Evolutionary conservation across 306 rosid species (phyloP), one percentile per base, ranked within the genome.

Genomic region (Prunus kanzakura): DNA sequence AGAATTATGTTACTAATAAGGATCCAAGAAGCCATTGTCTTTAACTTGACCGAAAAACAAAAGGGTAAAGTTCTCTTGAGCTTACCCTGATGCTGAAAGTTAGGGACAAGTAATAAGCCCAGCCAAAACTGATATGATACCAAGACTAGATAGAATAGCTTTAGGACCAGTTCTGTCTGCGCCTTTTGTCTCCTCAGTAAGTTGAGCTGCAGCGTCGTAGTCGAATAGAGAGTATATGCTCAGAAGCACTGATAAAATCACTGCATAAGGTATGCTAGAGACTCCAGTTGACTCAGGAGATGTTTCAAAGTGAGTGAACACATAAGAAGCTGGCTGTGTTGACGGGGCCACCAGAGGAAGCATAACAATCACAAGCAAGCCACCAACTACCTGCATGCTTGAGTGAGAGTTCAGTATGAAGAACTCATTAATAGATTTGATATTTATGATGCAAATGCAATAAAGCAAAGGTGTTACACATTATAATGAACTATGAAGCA

Each of bases 71-170:
- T 64, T 18, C 27, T 66, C 18, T 66, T 11, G 18, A 66, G 49
- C 43, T 20, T 47, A 77, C 81, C 75, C 55, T 50, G 67, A 77
- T 77, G 81, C 81, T 77, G 75, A 77, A 77, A 58, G 81, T 77
- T n/a, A 77, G 75, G 69, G 81, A 74, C 8, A 77, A 29, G 69
- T 77, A 55, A 46, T 77, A 77, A 41, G 81, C 81, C 41, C 41
- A 35, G 41, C 41, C 41, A 35, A 35, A 35, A 35, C 41, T 35
- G 41, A 35, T 35, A 35, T 35, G 41, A 35, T 6, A 35, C 41
- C 41, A 5, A 35, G 41, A 35, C 41, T 35, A 35, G 41, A 35
- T 35, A 35, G 41, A 35, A 35, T 6, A 35, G 51, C 51, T 47
- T 12, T 47, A 1, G 51, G 51, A 47, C 51, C 51, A 46, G 51